Evolutionary conservation across 805 yeast genomes (phyloP).

Genomic region (Kodamaea restingae): DNA sequence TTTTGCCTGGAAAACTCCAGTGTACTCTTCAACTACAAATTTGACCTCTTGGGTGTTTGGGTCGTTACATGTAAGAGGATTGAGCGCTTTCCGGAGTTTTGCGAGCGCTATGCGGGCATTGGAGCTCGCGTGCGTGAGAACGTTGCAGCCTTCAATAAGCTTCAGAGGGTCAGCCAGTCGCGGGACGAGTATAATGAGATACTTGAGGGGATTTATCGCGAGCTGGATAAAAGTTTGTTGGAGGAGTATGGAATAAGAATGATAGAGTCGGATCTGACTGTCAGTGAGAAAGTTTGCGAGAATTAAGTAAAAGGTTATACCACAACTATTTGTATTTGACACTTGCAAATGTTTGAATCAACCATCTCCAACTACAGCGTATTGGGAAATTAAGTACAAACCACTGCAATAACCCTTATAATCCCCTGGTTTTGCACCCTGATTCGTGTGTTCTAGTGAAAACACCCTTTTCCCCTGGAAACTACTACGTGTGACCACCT

Average conservation of each 20-base stretch:
- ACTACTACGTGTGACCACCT: no score
- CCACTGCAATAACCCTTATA: no score
- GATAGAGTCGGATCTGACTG: no score
- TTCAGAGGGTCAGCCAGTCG: neutral
- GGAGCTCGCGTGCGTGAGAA: neutral
- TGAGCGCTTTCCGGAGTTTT: conserved; percentile 1
- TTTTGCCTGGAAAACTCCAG: conserved; percentile 17
- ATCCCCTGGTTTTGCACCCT: no score
- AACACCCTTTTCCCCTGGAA: no score
- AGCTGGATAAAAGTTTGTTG: neutral
- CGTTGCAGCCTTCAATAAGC: neutral
- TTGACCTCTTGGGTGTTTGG: conserved; percentile 38
- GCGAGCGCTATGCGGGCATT: neutral
- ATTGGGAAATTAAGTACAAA: no score
- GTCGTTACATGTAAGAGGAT: conserved; percentile 17
- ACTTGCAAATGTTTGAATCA: no score
- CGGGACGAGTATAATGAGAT: neutral
- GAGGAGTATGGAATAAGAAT: neutral
- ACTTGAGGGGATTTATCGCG: neutral
- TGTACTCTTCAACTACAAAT: conserved; percentile 23
- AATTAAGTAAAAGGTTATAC: no score
- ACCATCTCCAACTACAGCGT: no score
- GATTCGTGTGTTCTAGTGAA: no score
- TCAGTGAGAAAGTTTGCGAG: no score
- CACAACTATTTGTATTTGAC: no score